A percentile compares a stretch with the other conserved stretches of the same genome.
Conservation (phyloP, 2,329 filamentous ascomycete species). For the Eurotiales sp. region DNA sequence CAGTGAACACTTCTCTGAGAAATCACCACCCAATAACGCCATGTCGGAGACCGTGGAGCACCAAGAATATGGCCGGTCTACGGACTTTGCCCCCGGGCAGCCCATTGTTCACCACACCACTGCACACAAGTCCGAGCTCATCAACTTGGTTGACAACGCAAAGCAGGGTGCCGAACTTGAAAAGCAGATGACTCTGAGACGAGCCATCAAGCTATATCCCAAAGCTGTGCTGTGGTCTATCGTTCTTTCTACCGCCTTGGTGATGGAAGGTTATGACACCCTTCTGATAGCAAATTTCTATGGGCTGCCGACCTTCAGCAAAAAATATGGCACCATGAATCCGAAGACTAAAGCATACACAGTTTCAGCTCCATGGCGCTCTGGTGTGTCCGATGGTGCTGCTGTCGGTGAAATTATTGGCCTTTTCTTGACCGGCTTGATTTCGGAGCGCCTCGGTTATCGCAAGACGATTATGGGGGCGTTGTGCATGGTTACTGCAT, state of each 20-base stretch:
- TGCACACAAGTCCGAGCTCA: too few species aligned
- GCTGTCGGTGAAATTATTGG: slow-evolving; percentile 10
- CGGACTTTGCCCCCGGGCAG: too few species aligned
- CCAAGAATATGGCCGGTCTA: too few species aligned
- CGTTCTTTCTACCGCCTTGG: slow-evolving; percentile 80
- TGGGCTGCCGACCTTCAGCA: slow-evolving; percentile 38
- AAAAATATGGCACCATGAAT: slow-evolving; percentile 35
- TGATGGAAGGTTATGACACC: slow-evolving; percentile 87
- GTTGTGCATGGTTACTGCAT: slow-evolving; percentile 43
- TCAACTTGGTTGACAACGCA: slow-evolving; percentile 30
- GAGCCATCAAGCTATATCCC: slow-evolving; percentile 78
- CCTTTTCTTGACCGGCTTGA: slow-evolving; percentile 31
- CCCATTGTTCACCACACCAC: too few species aligned
- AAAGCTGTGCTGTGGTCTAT: slow-evolving; percentile 81
- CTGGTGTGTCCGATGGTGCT: slow-evolving; percentile 1
- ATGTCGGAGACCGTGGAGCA: too few species aligned
- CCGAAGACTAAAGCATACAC: slow-evolving; percentile 31
- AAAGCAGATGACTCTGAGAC: slow-evolving; percentile 65
- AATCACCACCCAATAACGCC: too few species aligned
- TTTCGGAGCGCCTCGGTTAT: slow-evolving; percentile 35
- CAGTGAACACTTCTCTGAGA: too few species aligned
- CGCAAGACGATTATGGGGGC: slow-evolving; percentile 43
- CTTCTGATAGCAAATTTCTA: slow-evolving; percentile 78
- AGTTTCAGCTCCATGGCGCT: slow-evolving; percentile 20
- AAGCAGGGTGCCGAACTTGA: slow-evolving; percentile 43